A percentile compares a stretch with the other conserved stretches of the same genome.
Evolutionary conservation across 1,284 basidiomycete genomes (phyloP).

Genomic region (Tilletia walkeri): DNA sequence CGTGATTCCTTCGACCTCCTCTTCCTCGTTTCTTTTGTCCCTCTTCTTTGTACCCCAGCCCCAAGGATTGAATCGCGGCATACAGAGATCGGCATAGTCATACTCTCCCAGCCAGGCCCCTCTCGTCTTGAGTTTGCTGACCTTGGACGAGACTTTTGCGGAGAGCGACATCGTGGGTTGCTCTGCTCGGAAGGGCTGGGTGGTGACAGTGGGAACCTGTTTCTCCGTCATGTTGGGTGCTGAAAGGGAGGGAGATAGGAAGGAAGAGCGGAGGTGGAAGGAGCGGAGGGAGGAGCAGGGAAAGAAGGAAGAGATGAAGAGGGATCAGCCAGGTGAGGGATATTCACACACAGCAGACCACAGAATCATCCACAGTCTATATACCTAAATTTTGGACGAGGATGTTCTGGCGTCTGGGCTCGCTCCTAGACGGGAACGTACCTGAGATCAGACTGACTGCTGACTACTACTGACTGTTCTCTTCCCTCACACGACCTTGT

Average conservation of each 20-base stretch:
- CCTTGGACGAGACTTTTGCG: background rate
- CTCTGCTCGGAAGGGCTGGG: slow-evolving; percentile 4
- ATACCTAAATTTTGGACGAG: too few species aligned
- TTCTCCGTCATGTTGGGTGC: slow-evolving; percentile 2
- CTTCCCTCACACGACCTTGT: too few species aligned
- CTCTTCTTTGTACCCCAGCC: slow-evolving; percentile 20
- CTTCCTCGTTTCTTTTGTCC: slow-evolving; percentile 23
- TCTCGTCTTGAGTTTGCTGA: slow-evolving; percentile 22
- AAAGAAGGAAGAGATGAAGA: too few species aligned
- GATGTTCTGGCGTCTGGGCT: too few species aligned
- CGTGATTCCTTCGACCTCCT: background rate
- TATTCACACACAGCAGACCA: too few species aligned
- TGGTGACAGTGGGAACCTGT: slow-evolving; percentile 8
- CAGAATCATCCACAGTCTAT: too few species aligned
- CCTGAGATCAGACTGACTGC: too few species aligned
- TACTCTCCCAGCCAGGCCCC: slow-evolving; percentile 45
- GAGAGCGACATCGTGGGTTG: background rate
- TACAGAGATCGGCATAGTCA: slow-evolving; percentile 36
- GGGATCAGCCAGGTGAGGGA: too few species aligned
- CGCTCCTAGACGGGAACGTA: too few species aligned
- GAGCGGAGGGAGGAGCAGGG: background rate
- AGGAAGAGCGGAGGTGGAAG: background rate
- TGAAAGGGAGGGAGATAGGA: background rate
- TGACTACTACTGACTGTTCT: too few species aligned
- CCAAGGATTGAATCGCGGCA: slow-evolving; percentile 41